Base-by-base conservation (phyloP, 1,284 basidiomycete genomes). In the Cutaneotrichosporon cavernicola region DNA sequence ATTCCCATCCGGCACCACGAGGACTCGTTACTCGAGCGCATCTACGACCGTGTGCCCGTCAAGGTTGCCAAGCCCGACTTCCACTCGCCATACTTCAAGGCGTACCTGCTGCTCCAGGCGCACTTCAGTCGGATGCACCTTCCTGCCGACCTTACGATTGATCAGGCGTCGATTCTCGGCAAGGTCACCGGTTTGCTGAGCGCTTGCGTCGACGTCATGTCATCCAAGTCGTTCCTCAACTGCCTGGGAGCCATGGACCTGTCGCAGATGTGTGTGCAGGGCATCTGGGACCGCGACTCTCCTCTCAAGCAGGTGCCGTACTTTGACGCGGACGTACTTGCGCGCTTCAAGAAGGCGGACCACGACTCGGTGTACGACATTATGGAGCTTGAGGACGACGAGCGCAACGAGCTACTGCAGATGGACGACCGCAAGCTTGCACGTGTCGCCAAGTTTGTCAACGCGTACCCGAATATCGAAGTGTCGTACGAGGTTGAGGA, bases 221-320 rank as follows among this genome's bases (percentile, higher is more conserved):
- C 91, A 5, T 93, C 90, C 56, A 97, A 97, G 75, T 93, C 91
- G 4, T 96, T 89, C 89, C 80, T 99, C 73, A 96, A 89, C 74
- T 96, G 95, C 1, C 83, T 98, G 16, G 91, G 95, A 57, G 96
- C 95, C 0, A 99, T 99, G 97, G 97, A 99, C 82, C 80, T 99
- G 64, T 91, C 90, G n/a, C 97, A 99, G 82, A 99, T 99, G 96
- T 94, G 92, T 78, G 93, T 98, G 2, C 97, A 99, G 80, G 95
- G 91, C 0, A 89, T 96, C 77, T 98, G 96, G 96, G 95, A 99
- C 75, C 90, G 89, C 36, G 97, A 97, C 79, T 92, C 90, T 53
- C 92, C 93, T 0, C 81, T 98, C 75, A 92, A 91, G 76, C 96
- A 99, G 78, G 90, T 99, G 55, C 97, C 97, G 11, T 92, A 97